These are phyloP conservation scores for Candida labiduridarum DNA, from an alignment of 1,139 yeast genomes.

Conservation along the genomic window DNA sequence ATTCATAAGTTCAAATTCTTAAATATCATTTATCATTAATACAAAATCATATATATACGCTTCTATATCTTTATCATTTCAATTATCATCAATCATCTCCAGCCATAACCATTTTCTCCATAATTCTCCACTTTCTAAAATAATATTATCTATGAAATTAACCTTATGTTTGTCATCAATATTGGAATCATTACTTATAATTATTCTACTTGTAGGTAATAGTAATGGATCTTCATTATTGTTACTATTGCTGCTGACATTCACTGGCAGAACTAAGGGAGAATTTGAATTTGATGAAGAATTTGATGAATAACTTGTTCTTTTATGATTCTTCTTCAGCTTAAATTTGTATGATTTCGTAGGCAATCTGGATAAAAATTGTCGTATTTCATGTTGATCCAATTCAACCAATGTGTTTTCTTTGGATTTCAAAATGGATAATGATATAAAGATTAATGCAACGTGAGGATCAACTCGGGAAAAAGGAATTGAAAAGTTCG, in stretches of 20 bases:
- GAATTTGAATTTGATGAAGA: slow-evolving; percentile 14
- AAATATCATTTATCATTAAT: slow-evolving; percentile 1
- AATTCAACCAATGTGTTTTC: slow-evolving; percentile 78
- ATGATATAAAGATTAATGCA: slow-evolving; percentile 73
- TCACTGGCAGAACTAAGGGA: slow-evolving; percentile 11
- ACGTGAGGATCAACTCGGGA: slow-evolving; percentile 75
- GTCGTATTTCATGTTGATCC: slow-evolving; percentile 88
- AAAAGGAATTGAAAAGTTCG: slow-evolving; percentile 50
- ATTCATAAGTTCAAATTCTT: background rate
- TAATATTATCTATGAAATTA: slow-evolving; percentile 68
- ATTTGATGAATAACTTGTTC: slow-evolving; percentile 4
- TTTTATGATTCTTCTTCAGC: slow-evolving; percentile 19
- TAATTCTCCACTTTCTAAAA: slow-evolving; percentile 80
- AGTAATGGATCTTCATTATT: slow-evolving; percentile 11
- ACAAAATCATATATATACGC: background rate
- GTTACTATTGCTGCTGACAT: background rate
- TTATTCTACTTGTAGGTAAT: slow-evolving; percentile 16
- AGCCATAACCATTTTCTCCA: slow-evolving; percentile 88
- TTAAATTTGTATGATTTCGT: slow-evolving; percentile 40
- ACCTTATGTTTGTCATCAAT: slow-evolving; percentile 32
- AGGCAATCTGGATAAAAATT: slow-evolving; percentile 63
- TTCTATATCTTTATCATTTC: background rate
- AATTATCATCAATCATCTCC: slow-evolving; percentile 58
- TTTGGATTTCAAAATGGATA: slow-evolving; percentile 80
- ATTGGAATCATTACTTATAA: slow-evolving; percentile 39